Evolutionary conservation across 1,284 basidiomycete genomes (phyloP).

Genomic region (Sporisorium iseilematis-ciliati): DNA sequence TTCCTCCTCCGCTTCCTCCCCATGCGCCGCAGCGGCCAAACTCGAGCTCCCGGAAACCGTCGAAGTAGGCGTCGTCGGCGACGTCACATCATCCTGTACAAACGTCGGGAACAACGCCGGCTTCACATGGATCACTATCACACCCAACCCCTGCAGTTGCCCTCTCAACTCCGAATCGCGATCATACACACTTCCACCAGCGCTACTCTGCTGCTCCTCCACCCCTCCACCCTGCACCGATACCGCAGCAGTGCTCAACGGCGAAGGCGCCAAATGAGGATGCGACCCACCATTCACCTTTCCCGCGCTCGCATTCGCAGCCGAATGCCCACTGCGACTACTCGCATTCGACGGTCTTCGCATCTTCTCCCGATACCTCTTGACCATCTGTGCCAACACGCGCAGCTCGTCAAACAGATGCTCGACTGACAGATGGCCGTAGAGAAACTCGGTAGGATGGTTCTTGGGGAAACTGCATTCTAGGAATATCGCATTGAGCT

Average conservation of each 20-base stretch:
- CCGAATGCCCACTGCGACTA: constrained; percentile 13
- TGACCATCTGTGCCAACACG: constrained; percentile 55
- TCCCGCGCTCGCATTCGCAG: background rate
- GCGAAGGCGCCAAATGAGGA: constrained; percentile 38
- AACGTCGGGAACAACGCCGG: constrained; percentile 60
- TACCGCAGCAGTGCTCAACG: constrained; percentile 41
- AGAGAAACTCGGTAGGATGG: constrained; percentile 62
- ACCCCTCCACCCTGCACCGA: constrained; percentile 20
- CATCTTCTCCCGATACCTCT: constrained; percentile 34
- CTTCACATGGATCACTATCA: constrained; percentile 65
- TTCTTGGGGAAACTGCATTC: constrained; percentile 62
- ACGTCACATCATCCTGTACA: constrained; percentile 12
- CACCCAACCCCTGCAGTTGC: constrained; percentile 47
- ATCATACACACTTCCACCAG: constrained; percentile 48
- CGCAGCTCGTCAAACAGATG: constrained; percentile 62
- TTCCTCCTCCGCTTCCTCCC: constrained; percentile 1
- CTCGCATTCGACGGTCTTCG: constrained; percentile 27
- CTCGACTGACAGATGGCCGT: constrained; percentile 61
- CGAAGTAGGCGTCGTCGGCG: constrained; percentile 6
- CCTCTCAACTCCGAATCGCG: constrained; percentile 43
- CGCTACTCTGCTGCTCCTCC: background rate
- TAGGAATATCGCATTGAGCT: constrained; percentile 60
- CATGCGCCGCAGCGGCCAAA: constrained; percentile 11
- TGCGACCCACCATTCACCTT: constrained; percentile 28
- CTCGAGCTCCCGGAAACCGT: constrained; percentile 13